These are phyloP conservation scores for Capillidium heterosporum DNA, from an alignment of 371 early-diverging fungal genomes.

Conservation along the genomic window DNA sequence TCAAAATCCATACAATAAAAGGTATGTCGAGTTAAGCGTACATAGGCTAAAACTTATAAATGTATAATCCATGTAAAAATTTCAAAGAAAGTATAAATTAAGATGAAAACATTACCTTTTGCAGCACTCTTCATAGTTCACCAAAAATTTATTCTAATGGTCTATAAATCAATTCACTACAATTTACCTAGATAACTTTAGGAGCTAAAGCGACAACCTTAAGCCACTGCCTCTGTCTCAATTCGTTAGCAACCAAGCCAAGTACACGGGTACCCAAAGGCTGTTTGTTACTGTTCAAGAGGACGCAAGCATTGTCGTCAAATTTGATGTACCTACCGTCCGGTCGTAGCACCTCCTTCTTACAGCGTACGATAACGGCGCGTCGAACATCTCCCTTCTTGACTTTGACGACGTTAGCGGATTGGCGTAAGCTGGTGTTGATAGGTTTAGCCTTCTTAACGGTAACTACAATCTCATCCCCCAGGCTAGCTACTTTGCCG, in stretches of 20 bases:
- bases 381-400: constrained; percentile 91
- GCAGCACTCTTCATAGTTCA: too few species aligned
- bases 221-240: constrained; percentile 85
- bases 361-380: constrained; percentile 82
- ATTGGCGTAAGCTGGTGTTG: constrained; percentile 9
- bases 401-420: constrained; percentile 42
- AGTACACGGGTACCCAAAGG: constrained; percentile 87
- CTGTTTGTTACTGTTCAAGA: constrained; percentile 82
- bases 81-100: too few species aligned
- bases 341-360: constrained; percentile 74
- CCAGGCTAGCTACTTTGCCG: constrained; percentile 54
- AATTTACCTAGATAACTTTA: constrained; percentile 55
- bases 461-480: constrained; percentile 91
- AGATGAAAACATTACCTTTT: too few species aligned
- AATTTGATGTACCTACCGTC: constrained; percentile 89
- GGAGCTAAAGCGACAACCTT: constrained; percentile 89
- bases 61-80: too few species aligned
- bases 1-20: too few species aligned
- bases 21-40: too few species aligned
- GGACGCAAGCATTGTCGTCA: constrained; percentile 94
- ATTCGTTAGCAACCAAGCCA: constrained; percentile 79
- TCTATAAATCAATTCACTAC: too few species aligned
- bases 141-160: too few species aligned
- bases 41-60: too few species aligned
- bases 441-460: constrained; percentile 71